Conservation (phyloP, 176 grass and related monocot genomes). For the Otatea glauca region DNA sequence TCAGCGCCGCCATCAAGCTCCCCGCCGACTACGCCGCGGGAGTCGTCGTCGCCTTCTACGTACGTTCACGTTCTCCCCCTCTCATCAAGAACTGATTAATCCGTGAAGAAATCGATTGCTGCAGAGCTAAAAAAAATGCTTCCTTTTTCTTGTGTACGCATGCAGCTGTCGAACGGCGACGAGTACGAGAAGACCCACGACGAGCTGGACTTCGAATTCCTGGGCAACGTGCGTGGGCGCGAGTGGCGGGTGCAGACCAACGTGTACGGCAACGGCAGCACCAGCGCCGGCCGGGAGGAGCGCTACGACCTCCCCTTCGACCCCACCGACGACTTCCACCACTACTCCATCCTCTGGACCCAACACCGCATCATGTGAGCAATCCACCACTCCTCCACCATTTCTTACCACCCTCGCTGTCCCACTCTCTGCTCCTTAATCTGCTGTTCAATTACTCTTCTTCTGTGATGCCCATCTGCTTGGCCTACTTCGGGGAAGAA, state of each 20-base stretch:
- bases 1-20: slow-evolving; percentile 88
- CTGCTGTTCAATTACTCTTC: neutral
- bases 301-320: slow-evolving; percentile 92
- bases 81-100: neutral
- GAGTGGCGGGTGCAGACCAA: slow-evolving; percentile 94
- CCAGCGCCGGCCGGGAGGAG: slow-evolving; percentile 77
- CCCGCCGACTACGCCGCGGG: slow-evolving; percentile 79
- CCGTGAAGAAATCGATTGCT: neutral
- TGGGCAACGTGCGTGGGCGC: slow-evolving; percentile 83
- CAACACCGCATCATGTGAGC: slow-evolving; percentile 66
- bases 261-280: slow-evolving; percentile 93
- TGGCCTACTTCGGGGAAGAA: neutral
- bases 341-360: slow-evolving; percentile 95
- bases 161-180: slow-evolving; percentile 90
- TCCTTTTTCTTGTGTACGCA: neutral
- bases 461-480: neutral
- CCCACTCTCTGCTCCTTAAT: neutral
- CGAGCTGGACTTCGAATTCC: slow-evolving; percentile 98
- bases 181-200: slow-evolving; percentile 84
- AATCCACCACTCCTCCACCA: neutral
- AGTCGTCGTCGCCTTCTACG: slow-evolving; percentile 92
- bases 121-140: neutral
- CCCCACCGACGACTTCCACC: slow-evolving; percentile 83
- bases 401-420: neutral
- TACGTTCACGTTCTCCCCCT: neutral